A percentile compares a stretch with the other conserved stretches of the same genome.
Conservation (phyloP, 208 protist genomes). For the Leishmania guyanensis region DNA sequence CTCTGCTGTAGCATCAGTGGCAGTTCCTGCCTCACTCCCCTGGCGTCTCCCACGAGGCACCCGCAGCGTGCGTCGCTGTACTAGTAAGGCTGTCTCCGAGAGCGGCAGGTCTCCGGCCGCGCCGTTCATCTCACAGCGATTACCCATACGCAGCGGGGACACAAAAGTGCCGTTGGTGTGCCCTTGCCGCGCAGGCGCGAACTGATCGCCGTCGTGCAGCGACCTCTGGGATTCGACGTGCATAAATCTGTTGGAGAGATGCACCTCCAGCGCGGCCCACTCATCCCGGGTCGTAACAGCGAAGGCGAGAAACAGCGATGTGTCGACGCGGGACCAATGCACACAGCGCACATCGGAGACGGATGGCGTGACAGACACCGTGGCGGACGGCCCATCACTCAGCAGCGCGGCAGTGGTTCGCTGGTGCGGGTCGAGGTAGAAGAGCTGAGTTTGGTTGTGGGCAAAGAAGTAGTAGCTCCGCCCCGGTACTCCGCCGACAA, state of each 20-base stretch:
- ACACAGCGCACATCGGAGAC: slow-evolving; percentile 51
- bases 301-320: slow-evolving; percentile 77
- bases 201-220: slow-evolving; percentile 23
- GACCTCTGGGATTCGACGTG: slow-evolving; percentile 31
- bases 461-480: slow-evolving; percentile 83
- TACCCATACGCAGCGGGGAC: slow-evolving; percentile 21
- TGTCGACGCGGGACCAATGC: slow-evolving; percentile 59
- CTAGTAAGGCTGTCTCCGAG: not conserved
- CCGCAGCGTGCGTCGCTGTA: slow-evolving; percentile 11
- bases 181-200: slow-evolving; percentile 9
- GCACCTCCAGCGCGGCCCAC: slow-evolving; percentile 41
- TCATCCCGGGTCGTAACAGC: slow-evolving; percentile 35
- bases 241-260: slow-evolving; percentile 42
- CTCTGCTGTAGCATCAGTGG: not conserved
- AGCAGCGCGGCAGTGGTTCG: slow-evolving; percentile 43
- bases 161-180: slow-evolving; percentile 21
- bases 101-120: not conserved
- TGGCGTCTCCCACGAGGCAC: not conserved
- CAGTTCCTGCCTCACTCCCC: not conserved
- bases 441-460: slow-evolving; percentile 48
- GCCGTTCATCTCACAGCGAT: slow-evolving; percentile 1
- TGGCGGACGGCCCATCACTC: slow-evolving; percentile 5
- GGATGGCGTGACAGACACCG: slow-evolving; percentile 35
- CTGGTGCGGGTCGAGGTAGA: slow-evolving; percentile 82
- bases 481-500: slow-evolving; percentile 67